Evolutionary conservation across 1,139 yeast species (phyloP), one percentile per base, ranked within the genome.

Genomic region (Lizanozyma gosingica): DNA sequence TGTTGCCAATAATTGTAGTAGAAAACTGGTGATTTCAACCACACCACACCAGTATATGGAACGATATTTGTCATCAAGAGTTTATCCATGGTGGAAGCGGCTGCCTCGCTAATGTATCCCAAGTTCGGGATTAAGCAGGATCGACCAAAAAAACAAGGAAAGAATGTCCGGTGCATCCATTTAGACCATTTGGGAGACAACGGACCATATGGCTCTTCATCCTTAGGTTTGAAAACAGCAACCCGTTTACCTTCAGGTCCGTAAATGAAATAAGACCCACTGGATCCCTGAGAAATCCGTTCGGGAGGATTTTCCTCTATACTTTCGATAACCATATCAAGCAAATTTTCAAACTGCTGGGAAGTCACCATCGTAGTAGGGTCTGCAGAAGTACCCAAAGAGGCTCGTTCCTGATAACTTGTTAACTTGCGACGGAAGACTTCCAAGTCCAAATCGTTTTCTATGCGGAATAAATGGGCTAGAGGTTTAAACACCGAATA

Each of bases 121-220:
- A 80, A 66, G 53, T 83, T 83, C 0, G 87, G 87, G 18, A 83
- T 80, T 43, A 83, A 60, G 51, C 88, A 81, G 34, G 83, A 74
- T 41, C 92, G 57, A 2, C 92, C 90, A 59, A 83, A 83, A 53
- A 80, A 82, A 51, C 88, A 83, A 1, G 90, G 90, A 45, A 82
- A 83, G 46, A 82, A 70, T 27, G 82, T 83, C 45, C 90, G 59
- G 54, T 83, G 90, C 6, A 81, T 56, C 90, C 90, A 83, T 59
- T 83, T 83, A 2, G 85, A 76, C 88, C 90, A 80, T 55, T 83
- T 83, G 0, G 90, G 90, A 4, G 84, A 78, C 40, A 83, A 54
- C 0, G 88, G 86, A 0, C 90, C 92, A 52, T 83, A 83, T 0
- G 90, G 92, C 49, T 83, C 90, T 56, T 83, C 92, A 56, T 82